phyloP scores from a whole-genome alignment of 164 flowering plant species.

The Magnolia kwangsiensis region DNA sequence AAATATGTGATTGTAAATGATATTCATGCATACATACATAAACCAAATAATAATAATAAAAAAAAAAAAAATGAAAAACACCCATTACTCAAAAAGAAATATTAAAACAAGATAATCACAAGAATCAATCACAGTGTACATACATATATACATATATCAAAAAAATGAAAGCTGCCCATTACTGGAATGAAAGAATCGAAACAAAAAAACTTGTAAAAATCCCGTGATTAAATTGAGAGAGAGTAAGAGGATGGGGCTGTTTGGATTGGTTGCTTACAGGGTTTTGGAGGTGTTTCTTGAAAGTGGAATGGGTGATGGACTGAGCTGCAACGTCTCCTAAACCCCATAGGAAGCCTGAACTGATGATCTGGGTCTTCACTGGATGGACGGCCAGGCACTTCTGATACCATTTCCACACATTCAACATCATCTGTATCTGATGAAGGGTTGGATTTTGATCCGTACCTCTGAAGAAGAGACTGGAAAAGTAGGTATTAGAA shows the following conservation, averaged over 20 bases:
- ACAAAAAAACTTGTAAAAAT: neutral
- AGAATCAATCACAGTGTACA: neutral
- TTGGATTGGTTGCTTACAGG: slow-evolving; percentile 16
- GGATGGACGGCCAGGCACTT: slow-evolving; percentile 56
- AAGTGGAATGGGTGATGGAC: slow-evolving; percentile 46
- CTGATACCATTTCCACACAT: slow-evolving; percentile 73
- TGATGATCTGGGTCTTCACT: slow-evolving; percentile 71
- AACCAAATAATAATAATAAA: neutral
- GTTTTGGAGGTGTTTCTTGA: slow-evolving; percentile 21
- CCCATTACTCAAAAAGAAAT: slow-evolving; percentile 4
- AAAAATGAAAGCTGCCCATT: slow-evolving; percentile 1
- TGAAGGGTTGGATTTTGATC: neutral
- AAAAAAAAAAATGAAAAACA: neutral
- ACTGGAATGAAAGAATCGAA: neutral
- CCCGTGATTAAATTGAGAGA: neutral
- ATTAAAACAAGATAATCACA: neutral
- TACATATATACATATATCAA: neutral
- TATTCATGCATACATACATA: too few species aligned
- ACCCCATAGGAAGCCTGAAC: slow-evolving; percentile 80
- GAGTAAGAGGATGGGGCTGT: neutral
- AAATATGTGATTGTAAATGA: too few species aligned
- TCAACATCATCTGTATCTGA: slow-evolving; percentile 33
- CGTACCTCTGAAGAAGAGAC: neutral
- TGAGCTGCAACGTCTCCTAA: slow-evolving; percentile 74
- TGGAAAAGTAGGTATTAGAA: neutral